Evolutionary conservation across 257 asterid genomes (phyloP), one percentile per base, ranked within the genome.

Genomic region (Avicennia marina): DNA sequence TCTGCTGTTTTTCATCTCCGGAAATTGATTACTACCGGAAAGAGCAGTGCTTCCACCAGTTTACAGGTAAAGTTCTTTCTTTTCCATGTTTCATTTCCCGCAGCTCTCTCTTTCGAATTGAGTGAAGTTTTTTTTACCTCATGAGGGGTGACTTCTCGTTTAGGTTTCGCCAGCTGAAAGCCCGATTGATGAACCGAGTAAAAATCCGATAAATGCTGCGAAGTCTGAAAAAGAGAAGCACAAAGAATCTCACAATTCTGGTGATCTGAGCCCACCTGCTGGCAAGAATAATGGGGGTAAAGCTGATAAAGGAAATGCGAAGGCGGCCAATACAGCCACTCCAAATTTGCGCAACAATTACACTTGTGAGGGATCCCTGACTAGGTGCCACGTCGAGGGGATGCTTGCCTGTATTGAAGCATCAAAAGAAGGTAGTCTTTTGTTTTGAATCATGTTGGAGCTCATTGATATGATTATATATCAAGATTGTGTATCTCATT

Each of bases 101-200:
- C 15, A n/a, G 12, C 40, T 27, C 62, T 36, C 32, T 38, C n/a
- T 65, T 56, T 29, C 22, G 19, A 3, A 10, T 31, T 56, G 57
- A 22, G 10, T 10, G 51, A 63, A 20, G 6, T 11, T 33, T 31
- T 50, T 16, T 15, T 50, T 11, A 12, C 15, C 6, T 10, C 7
- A 53, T 42, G 46, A 24, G 31, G 47, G 59, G 57, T 56, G 56
- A 31, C 41, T 64, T 54, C 19, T 25, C 62, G 44, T 74, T n/a
- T 74, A 82, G 90, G 72, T 63, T 79, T 47, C 81, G 11, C 77
- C 74, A 1, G 43, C 47, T 43, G 67, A 55, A 56, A 75, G 67
- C 44, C 71, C 80, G 33, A 77, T 62, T 46, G 67, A 49, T 68
- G 74, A 29, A 22, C 44, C 71, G 3, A 68, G 56, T 44, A 11